phyloP scores from a whole-genome alignment of 2,329 filamentous ascomycete species.

The Rhinocladiella mackenziei region DNA sequence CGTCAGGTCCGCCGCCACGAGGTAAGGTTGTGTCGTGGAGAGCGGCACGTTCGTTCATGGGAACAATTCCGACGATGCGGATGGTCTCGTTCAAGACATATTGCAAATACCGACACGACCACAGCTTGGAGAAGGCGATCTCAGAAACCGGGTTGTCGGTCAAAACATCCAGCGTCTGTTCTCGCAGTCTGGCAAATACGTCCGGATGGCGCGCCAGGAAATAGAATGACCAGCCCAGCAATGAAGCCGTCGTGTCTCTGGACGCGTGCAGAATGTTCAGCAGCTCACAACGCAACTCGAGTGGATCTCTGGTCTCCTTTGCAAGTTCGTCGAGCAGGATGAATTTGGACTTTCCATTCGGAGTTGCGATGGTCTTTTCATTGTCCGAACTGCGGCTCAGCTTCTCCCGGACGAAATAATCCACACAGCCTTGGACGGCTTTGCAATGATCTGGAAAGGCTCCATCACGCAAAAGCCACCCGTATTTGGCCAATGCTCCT shows the following conservation, averaged over 20 bases:
- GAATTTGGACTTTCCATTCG: slow-evolving; percentile 13
- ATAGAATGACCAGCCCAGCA: slow-evolving; percentile 34
- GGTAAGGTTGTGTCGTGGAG: slow-evolving; percentile 29
- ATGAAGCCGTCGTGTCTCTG: slow-evolving; percentile 36
- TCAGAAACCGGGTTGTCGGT: neutral
- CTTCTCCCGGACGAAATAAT: slow-evolving; percentile 45
- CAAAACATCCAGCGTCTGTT: slow-evolving; percentile 6
- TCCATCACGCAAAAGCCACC: slow-evolving; percentile 38
- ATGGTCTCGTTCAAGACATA: slow-evolving; percentile 27
- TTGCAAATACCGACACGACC: slow-evolving; percentile 62
- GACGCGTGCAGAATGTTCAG: slow-evolving; percentile 36
- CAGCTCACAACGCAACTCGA: slow-evolving; percentile 31
- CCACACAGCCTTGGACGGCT: slow-evolving; percentile 45
- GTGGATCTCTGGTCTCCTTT: slow-evolving; percentile 23
- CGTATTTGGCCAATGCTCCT: slow-evolving; percentile 32
- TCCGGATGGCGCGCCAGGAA: slow-evolving; percentile 30
- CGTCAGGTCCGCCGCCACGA: slow-evolving; percentile 27
- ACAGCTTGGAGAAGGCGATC: slow-evolving; percentile 43
- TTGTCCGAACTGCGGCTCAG: slow-evolving; percentile 30
- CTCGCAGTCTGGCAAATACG: slow-evolving; percentile 5
- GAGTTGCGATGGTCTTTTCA: slow-evolving; percentile 32
- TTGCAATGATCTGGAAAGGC: slow-evolving; percentile 39
- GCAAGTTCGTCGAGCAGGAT: slow-evolving; percentile 22
- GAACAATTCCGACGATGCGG: slow-evolving; percentile 10
- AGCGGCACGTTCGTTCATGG: slow-evolving; percentile 14